phyloP scores from a whole-genome alignment of 2,329 filamentous ascomycete species.

The Pezizomycotina sp. region DNA sequence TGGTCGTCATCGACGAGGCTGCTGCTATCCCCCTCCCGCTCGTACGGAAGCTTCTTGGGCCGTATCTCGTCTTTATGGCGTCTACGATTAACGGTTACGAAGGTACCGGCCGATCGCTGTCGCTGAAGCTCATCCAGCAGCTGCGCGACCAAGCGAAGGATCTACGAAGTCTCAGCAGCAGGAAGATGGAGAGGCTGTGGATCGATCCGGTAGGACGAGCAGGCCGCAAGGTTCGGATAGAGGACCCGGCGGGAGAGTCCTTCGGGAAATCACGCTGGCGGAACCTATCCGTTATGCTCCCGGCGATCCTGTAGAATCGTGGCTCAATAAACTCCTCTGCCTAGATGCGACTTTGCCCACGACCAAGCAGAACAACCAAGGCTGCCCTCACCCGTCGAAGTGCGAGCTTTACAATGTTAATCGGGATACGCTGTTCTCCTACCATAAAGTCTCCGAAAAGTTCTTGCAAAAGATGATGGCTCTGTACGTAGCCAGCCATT shows the following conservation, averaged over 20 bases:
- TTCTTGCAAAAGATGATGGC: slow-evolving; percentile 98
- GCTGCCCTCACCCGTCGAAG: slow-evolving; percentile 75
- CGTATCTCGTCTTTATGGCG: slow-evolving; percentile 96
- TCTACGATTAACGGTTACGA: slow-evolving; percentile 99
- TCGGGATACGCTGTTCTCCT: slow-evolving; percentile 93
- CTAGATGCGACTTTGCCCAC: slow-evolving; percentile 80
- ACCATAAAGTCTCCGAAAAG: slow-evolving; percentile 89
- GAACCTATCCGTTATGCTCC: slow-evolving; percentile 91
- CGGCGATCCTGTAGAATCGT: slow-evolving; percentile 83
- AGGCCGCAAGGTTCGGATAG: slow-evolving; percentile 38
- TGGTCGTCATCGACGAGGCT: slow-evolving; percentile 92
- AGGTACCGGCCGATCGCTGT: slow-evolving; percentile 85
- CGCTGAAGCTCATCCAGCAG: slow-evolving; percentile 92
- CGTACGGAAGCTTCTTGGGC: slow-evolving; percentile 85
- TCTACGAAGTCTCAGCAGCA: slow-evolving; percentile 33
- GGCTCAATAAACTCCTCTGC: slow-evolving; percentile 87
- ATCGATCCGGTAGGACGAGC: slow-evolving; percentile 54
- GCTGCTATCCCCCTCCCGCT: slow-evolving; percentile 88
- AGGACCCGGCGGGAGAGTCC: slow-evolving; percentile 50
- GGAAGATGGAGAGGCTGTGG: slow-evolving; percentile 50
- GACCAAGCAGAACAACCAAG: slow-evolving; percentile 53
- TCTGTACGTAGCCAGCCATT: slow-evolving; percentile 89
- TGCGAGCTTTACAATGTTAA: slow-evolving; percentile 91
- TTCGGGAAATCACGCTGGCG: slow-evolving; percentile 80
- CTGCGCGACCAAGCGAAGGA: slow-evolving; percentile 74